These are phyloP conservation scores for Colletotrichum sidae DNA, from an alignment of 2,329 filamentous ascomycete genomes.

Conservation along the genomic window DNA sequence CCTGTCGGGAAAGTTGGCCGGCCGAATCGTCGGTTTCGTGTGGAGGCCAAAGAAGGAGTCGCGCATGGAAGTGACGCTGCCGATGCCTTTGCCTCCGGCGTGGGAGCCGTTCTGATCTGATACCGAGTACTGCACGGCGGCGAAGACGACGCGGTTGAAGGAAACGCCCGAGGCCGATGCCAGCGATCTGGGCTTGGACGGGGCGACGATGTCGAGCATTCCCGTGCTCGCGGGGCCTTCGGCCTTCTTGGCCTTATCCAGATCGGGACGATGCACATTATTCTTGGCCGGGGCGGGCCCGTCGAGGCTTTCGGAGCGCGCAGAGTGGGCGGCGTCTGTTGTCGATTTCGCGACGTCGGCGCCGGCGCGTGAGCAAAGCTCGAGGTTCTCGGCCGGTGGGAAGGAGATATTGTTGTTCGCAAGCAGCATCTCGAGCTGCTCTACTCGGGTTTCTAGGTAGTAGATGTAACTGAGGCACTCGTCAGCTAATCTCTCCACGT, in stretches of 20 bases:
- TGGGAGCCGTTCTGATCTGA: constrained; percentile 70
- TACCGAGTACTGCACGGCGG: constrained; percentile 83
- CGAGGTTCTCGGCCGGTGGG: constrained; percentile 77
- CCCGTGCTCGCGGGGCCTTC: constrained; percentile 49
- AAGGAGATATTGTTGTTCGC: constrained; percentile 76
- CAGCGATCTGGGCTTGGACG: constrained; percentile 82
- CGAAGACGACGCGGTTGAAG: constrained; percentile 93
- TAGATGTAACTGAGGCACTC: constrained; percentile 79
- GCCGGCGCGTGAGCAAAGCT: constrained; percentile 66
- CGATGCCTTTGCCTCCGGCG: constrained; percentile 56
- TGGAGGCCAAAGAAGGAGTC: constrained; percentile 98
- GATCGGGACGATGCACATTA: constrained; percentile 42
- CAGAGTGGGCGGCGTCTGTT: constrained; percentile 48
- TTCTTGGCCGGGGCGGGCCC: constrained; percentile 52
- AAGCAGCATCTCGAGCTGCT: constrained; percentile 84
- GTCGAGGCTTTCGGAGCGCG: constrained; percentile 48
- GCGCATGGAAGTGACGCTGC: constrained; percentile 83
- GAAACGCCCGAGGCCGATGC: constrained; percentile 92
- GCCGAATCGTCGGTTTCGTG: constrained; percentile 87
- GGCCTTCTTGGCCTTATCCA: constrained; percentile 48
- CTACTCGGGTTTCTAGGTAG: constrained; percentile 89
- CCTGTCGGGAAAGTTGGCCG: constrained; percentile 84
- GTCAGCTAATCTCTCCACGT: constrained; percentile 3
- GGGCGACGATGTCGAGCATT: constrained; percentile 82
- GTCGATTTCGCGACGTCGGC: constrained; percentile 49